Evolutionary conservation across 139 green algal genomes (phyloP).

Genomic region (Chlorella sp.): DNA sequence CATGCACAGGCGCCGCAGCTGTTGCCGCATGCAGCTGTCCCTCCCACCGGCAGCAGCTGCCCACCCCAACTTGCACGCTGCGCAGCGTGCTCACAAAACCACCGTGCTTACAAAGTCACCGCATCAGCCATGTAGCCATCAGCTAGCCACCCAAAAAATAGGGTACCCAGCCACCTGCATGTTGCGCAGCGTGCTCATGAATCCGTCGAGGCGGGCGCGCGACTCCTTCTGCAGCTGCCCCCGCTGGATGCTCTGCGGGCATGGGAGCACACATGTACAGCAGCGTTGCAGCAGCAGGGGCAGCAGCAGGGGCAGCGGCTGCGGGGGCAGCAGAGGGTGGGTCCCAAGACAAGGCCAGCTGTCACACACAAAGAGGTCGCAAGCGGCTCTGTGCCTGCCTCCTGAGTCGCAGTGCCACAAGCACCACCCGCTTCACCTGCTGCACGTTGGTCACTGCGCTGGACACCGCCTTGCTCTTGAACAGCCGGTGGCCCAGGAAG

Average conservation of each 20-base stretch:
- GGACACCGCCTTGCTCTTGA: constrained; percentile 32
- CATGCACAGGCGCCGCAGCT: no score
- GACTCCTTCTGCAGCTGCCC: constrained; percentile 75
- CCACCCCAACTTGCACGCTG: no score
- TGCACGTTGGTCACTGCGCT: constrained; percentile 17
- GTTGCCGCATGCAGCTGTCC: no score
- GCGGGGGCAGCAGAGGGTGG: neutral
- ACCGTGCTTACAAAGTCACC: no score
- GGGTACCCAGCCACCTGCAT: constrained; percentile 3
- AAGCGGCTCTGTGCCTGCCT: no score
- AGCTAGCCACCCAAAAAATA: no score
- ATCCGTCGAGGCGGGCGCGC: constrained; percentile 73
- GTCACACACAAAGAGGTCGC: neutral
- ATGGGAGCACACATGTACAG: neutral
- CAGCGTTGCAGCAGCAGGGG: neutral
- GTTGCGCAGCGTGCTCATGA: constrained; percentile 76
- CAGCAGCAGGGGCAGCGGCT: neutral
- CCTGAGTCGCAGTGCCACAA: neutral
- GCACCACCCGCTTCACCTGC: neutral
- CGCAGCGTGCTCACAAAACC: no score
- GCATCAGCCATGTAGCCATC: no score
- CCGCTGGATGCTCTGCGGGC: constrained; percentile 55
- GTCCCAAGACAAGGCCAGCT: neutral
- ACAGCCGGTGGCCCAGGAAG: constrained; percentile 48
- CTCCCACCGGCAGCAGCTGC: no score